Percentiles rank a stretch among this genome's conserved stretches.
These are phyloP conservation scores for Picea sitchensis DNA, from an alignment of 75 land plant genomes.

Conservation along the genomic window DNA sequence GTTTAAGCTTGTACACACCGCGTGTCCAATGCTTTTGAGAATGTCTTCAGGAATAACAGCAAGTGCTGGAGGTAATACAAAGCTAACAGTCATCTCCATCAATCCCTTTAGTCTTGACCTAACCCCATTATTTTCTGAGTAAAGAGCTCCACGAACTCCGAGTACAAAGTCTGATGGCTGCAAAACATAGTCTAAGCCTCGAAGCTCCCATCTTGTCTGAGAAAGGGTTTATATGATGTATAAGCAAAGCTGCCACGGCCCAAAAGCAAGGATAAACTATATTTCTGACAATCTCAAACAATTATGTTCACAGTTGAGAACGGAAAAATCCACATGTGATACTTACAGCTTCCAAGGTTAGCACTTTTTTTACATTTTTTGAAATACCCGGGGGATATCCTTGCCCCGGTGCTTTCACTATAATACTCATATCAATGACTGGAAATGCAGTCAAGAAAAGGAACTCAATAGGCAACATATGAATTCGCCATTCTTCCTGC, in stretches of 20 bases:
- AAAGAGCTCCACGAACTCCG: conserved; percentile 51
- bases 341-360: conserved; percentile 64
- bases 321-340: not conserved
- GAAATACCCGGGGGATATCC: conserved; percentile 49
- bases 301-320: not conserved
- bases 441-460: conserved; percentile 61
- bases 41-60: conserved; percentile 53
- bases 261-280: not conserved
- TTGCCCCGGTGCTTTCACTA: conserved; percentile 33
- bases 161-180: conserved; percentile 61
- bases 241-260: not conserved
- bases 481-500: conserved; percentile 83
- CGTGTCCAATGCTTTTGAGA: conserved; percentile 37
- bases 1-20: conserved; percentile 33
- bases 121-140: conserved; percentile 43
- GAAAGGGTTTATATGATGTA: not conserved
- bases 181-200: conserved; percentile 42
- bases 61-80: conserved; percentile 56
- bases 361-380: conserved; percentile 30
- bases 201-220: conserved; percentile 75
- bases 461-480: conserved; percentile 76
- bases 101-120: conserved; percentile 60
- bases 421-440: conserved; percentile 63
- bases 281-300: not conserved
- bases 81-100: conserved; percentile 56